Conservation (phyloP, 768 basidiomycete species). For the Wakefieldia striispora region DNA sequence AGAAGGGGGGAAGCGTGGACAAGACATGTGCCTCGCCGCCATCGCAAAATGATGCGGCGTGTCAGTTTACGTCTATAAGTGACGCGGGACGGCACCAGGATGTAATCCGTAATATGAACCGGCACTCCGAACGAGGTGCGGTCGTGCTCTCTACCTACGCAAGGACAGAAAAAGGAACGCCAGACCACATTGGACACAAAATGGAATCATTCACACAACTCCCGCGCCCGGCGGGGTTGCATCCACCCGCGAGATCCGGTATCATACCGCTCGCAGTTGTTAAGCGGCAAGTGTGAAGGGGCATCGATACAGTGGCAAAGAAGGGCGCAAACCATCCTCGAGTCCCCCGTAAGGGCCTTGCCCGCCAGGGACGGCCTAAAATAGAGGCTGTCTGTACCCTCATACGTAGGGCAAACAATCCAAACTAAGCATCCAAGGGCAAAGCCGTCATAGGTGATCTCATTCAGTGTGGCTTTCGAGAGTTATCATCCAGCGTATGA, state of each 20-base stretch:
- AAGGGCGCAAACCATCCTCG: slow-evolving; percentile 15
- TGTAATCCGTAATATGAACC: slow-evolving; percentile 7
- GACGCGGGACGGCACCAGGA: slow-evolving; percentile 12
- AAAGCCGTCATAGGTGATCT: slow-evolving; percentile 1
- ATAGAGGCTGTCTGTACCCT: slow-evolving; percentile 1
- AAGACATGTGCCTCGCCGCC: slow-evolving; percentile 17
- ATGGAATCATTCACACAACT: slow-evolving; percentile 7
- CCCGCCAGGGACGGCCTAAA: slow-evolving; percentile 1
- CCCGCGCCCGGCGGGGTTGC: slow-evolving; percentile 8
- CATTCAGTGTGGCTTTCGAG: slow-evolving; percentile 6
- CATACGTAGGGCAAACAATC: not conserved
- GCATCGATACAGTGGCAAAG: slow-evolving; percentile 4
- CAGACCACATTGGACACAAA: slow-evolving; percentile 7
- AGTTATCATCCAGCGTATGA: slow-evolving; percentile 8
- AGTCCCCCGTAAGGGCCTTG: slow-evolving; percentile 8
- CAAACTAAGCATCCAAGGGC: slow-evolving; percentile 2
- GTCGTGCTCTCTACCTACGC: slow-evolving; percentile 11
- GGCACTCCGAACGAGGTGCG: slow-evolving; percentile 8
- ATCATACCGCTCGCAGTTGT: slow-evolving; percentile 7
- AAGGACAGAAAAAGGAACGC: not conserved
- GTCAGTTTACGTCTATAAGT: slow-evolving; percentile 27
- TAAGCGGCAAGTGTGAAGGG: not conserved
- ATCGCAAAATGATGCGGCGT: slow-evolving; percentile 21
- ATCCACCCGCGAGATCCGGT: slow-evolving; percentile 4
- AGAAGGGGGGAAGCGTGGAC: not conserved